Evolutionary conservation across 495 filamentous ascomycete species (phyloP).

Genomic region (Penicillium salamii): DNA sequence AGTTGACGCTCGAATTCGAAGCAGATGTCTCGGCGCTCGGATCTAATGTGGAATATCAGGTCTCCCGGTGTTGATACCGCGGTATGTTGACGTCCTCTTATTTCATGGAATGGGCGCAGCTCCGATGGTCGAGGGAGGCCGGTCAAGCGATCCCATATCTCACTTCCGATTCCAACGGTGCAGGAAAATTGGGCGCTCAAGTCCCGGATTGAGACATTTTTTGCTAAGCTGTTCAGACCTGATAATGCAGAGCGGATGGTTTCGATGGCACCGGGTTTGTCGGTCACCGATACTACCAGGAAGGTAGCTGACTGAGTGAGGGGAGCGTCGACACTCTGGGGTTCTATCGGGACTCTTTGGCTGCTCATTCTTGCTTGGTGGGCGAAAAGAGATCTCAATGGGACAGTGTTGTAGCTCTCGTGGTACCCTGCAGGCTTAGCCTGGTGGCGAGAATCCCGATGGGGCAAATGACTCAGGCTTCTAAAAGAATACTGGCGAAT

Average conservation of each 20-base stretch:
- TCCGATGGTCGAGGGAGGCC: constrained; percentile 45
- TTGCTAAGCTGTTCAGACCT: constrained; percentile 42
- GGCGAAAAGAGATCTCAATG: background rate
- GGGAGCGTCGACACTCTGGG: constrained; percentile 48
- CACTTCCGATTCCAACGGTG: constrained; percentile 53
- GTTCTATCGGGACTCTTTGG: constrained; percentile 32
- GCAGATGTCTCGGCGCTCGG: constrained; percentile 54
- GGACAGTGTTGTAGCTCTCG: background rate
- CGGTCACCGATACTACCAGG: constrained; percentile 43
- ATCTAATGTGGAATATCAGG: constrained; percentile 55
- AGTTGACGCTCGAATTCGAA: constrained; percentile 58
- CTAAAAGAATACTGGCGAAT: background rate
- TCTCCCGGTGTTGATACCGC: constrained; percentile 54
- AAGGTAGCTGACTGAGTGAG: constrained; percentile 52
- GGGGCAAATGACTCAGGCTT: background rate
- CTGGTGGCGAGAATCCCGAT: background rate
- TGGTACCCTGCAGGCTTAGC: background rate
- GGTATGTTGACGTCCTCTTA: constrained; percentile 44
- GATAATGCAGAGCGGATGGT: constrained; percentile 46
- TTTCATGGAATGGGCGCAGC: constrained; percentile 48
- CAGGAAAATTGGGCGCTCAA: constrained; percentile 47
- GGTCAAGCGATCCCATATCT: constrained; percentile 47
- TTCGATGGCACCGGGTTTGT: constrained; percentile 31
- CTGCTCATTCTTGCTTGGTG: constrained; percentile 22
- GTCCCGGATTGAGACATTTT: constrained; percentile 55